Evolutionary conservation across 495 filamentous ascomycete species (phyloP), one percentile per base, ranked within the genome.

Genomic region (Astrocystis sublimbata): DNA sequence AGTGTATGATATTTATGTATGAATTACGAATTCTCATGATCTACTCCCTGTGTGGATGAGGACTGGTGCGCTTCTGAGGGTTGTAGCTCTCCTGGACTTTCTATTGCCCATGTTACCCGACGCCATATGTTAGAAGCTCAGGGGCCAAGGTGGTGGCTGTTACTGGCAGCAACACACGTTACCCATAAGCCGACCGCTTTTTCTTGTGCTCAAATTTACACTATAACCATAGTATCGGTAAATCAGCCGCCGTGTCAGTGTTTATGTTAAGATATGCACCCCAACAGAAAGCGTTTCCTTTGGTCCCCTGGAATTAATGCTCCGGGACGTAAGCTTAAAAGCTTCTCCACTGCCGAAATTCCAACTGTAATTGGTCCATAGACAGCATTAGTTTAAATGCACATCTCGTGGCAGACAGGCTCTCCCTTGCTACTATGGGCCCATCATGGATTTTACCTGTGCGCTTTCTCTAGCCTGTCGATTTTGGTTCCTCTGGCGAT

Each of bases 1-100:
- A 4, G 21, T 56, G 23, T 17, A 56, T 24, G 12, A 17, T 17
- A 17, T 19, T 15, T 17, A 24, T 38, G 31, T 53, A 52, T 9
- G n/a, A 52, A 30, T 52, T 26, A 52, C 26, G 49, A 52, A 35
- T 33, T 17, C 35, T n/a, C n/a, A n/a, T n/a, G n/a, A n/a, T n/a
- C n/a, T n/a, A n/a, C n/a, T n/a, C n/a, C n/a, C n/a, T n/a, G n/a
- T n/a, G n/a, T n/a, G n/a, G n/a, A n/a, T n/a, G n/a, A n/a, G n/a
- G n/a, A n/a, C n/a, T n/a, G n/a, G n/a, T n/a, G n/a, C n/a, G n/a
- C n/a, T n/a, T n/a, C n/a, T n/a, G n/a, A n/a, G n/a, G n/a, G n/a
- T n/a, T n/a, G n/a, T n/a, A n/a, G n/a, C n/a, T n/a, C n/a, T n/a
- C n/a, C n/a, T n/a, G n/a, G n/a, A n/a, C n/a, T n/a, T n/a, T n/a